Evolutionary conservation across 2,329 filamentous ascomycete genomes (phyloP).

Genomic region (Fusarium tupiense): DNA sequence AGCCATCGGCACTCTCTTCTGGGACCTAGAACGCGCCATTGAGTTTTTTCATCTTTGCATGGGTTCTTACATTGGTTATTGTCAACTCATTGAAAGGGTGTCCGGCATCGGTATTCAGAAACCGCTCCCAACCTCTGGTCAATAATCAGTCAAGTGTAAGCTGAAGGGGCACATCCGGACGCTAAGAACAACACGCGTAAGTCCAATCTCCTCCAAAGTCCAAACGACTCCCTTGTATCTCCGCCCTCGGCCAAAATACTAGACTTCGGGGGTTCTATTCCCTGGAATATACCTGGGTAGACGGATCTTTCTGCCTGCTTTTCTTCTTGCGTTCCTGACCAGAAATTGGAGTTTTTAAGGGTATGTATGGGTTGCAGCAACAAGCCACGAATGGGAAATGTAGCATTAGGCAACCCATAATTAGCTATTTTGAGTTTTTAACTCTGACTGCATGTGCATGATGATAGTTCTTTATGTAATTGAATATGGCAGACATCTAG

Average conservation of each 20-base stretch:
- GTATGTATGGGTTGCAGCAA: slow-evolving; percentile 12
- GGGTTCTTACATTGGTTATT: neutral
- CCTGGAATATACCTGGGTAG: slow-evolving; percentile 10
- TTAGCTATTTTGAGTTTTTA: slow-evolving; percentile 5
- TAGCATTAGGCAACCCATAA: neutral
- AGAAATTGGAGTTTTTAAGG: slow-evolving; percentile 1
- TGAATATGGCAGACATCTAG: neutral
- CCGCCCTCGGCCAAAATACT: slow-evolving; percentile 4
- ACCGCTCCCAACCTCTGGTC: neutral
- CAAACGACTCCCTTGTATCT: neutral
- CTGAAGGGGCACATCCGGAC: neutral
- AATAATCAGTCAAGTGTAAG: neutral
- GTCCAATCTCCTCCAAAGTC: slow-evolving; percentile 5
- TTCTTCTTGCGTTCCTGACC: neutral
- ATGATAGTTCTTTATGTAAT: neutral
- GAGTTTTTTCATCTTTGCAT: slow-evolving; percentile 3
- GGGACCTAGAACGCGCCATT: slow-evolving; percentile 3
- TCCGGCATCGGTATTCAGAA: slow-evolving; percentile 14
- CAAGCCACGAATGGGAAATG: slow-evolving; percentile 21
- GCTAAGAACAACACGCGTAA: slow-evolving; percentile 6
- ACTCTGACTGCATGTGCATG: neutral
- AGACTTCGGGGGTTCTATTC: slow-evolving; percentile 2
- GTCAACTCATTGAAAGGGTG: slow-evolving; percentile 4
- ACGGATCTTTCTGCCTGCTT: neutral
- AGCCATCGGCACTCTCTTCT: neutral